phyloP scores from a whole-genome alignment of 139 green algal species.

The Deuterostichococcus epilithicus region DNA sequence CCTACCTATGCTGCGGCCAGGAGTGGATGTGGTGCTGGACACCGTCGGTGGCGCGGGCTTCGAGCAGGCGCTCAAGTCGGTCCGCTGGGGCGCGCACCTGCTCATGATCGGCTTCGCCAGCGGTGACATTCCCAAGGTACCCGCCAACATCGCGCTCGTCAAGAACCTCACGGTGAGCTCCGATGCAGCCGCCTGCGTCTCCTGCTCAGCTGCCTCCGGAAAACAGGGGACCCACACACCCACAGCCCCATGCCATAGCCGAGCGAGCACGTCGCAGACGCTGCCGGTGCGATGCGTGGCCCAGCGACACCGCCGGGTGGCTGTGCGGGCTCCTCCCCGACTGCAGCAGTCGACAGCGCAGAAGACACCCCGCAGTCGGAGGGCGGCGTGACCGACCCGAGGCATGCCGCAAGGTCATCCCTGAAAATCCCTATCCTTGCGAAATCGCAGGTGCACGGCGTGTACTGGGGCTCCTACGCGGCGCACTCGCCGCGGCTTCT shows the following conservation, averaged over 20 bases:
- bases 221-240: too few relatives aligned
- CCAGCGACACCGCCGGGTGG: too few relatives aligned
- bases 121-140: conserved; percentile 52
- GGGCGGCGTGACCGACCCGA: too few relatives aligned
- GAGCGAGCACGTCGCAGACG: too few relatives aligned
- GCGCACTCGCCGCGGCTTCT: conserved; percentile 51
- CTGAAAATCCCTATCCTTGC: too few relatives aligned
- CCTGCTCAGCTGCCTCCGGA: too few relatives aligned
- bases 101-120: conserved; percentile 84
- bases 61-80: conserved; percentile 52
- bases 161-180: conserved; percentile 74
- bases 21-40: conserved; percentile 82
- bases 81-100: conserved; percentile 75
- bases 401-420: too few relatives aligned
- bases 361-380: too few relatives aligned
- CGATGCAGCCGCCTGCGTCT: conserved; percentile 51
- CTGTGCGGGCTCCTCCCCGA: too few relatives aligned
- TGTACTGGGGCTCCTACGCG: conserved; percentile 80
- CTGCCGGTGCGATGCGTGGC: too few relatives aligned
- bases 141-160: conserved; percentile 78
- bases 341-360: too few relatives aligned
- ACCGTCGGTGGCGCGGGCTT: conserved; percentile 72
- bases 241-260: too few relatives aligned
- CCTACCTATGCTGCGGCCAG: conserved; percentile 30
- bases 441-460: conserved; percentile 28